These are phyloP conservation scores for Pythium sp. DNA, from an alignment of 352 stramenopile genomes.

Conservation along the genomic window DNA sequence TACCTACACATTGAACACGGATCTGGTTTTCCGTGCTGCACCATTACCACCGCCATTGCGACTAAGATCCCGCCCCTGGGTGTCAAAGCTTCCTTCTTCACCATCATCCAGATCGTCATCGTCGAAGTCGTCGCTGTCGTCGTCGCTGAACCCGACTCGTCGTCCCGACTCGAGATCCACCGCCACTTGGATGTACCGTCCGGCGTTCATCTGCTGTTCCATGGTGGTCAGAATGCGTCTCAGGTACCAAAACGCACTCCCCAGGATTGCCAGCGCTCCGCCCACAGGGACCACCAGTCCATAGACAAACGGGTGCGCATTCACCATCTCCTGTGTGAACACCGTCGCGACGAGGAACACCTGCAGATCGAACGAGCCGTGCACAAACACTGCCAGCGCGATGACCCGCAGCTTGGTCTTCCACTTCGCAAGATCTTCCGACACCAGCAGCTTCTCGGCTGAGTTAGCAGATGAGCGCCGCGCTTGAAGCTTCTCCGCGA, in stretches of 20 bases:
- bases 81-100: neutral
- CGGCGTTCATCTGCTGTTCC: constrained; percentile 47
- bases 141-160: constrained; percentile 26
- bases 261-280: constrained; percentile 25
- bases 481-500: constrained; percentile 36
- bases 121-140: constrained; percentile 36
- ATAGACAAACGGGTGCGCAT: constrained; percentile 32
- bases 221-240: constrained; percentile 31
- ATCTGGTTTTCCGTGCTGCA: constrained; percentile 27
- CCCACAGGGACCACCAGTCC: constrained; percentile 34
- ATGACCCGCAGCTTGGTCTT: constrained; percentile 37
- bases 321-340: constrained; percentile 32
- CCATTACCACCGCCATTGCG: neutral
- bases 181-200: constrained; percentile 43
- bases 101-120: constrained; percentile 18
- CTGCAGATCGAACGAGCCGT: constrained; percentile 62
- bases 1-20: constrained; percentile 41
- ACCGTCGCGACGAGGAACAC: constrained; percentile 48
- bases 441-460: constrained; percentile 12
- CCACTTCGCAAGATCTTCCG: constrained; percentile 27
- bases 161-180: constrained; percentile 43
- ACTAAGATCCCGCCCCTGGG: neutral
- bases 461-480: constrained; percentile 10
- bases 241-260: constrained; percentile 32
- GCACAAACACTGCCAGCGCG: constrained; percentile 43